A percentile compares a stretch with the other conserved stretches of the same genome.
These are phyloP conservation scores for Blastocystis sp. DNA, from an alignment of 352 stramenopile genomes.

Conservation along the genomic window DNA sequence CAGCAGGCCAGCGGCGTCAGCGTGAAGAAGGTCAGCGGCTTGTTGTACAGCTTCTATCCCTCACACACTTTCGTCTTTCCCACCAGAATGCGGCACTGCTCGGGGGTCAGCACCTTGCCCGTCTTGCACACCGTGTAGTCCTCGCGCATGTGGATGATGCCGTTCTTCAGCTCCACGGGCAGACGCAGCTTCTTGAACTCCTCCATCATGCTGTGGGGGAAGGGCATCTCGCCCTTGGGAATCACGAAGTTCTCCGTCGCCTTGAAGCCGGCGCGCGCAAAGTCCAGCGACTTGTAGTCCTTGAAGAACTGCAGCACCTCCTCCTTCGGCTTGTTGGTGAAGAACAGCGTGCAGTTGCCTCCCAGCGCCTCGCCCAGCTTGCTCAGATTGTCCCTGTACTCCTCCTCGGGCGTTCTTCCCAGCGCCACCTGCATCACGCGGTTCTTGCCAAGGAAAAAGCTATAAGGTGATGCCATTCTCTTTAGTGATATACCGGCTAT, in stretches of 20 bases:
- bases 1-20: constrained; percentile 25
- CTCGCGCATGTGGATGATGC: constrained; percentile 72
- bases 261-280: constrained; percentile 48
- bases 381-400: constrained; percentile 90
- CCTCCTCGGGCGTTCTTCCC: constrained; percentile 87
- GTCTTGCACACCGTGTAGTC: constrained; percentile 89
- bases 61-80: constrained; percentile 78
- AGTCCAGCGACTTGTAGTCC: constrained; percentile 61
- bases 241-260: constrained; percentile 81
- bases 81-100: constrained; percentile 90
- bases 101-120: constrained; percentile 86
- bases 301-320: constrained; percentile 76
- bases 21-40: not conserved
- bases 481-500: constrained; percentile 76
- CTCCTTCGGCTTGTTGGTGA: constrained; percentile 84
- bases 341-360: constrained; percentile 88
- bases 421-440: constrained; percentile 94
- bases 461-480: constrained; percentile 68
- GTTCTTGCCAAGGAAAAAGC: constrained; percentile 97
- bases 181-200: constrained; percentile 89
- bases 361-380: constrained; percentile 83
- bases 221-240: constrained; percentile 83
- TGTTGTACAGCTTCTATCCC: constrained; percentile 74
- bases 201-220: constrained; percentile 92
- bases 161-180: constrained; percentile 91